Percentiles rank a stretch among this genome's conserved stretches.
phyloP scores from a whole-genome alignment of 257 asterid genomes.

The Primulina huaijiensis region DNA sequence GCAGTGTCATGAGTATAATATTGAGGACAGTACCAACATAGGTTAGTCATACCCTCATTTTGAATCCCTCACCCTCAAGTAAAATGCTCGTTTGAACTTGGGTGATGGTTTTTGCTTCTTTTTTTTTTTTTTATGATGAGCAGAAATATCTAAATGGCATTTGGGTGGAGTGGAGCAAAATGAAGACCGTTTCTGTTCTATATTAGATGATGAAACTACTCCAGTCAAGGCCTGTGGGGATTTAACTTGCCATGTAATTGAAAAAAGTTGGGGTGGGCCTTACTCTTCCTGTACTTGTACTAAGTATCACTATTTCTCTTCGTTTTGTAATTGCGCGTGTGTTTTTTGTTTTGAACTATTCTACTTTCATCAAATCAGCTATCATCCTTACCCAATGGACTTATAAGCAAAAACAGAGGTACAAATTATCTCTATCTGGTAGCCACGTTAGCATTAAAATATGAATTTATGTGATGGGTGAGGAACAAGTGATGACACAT shows the following conservation, averaged over 20 bases:
- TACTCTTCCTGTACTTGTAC: constrained; percentile 15
- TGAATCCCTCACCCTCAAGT: not conserved
- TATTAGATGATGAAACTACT: constrained; percentile 57
- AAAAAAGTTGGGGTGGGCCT: constrained; percentile 34
- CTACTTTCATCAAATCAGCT: not conserved
- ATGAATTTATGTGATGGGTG: not conserved
- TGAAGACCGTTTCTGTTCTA: constrained; percentile 40
- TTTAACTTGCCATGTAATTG: constrained; percentile 44
- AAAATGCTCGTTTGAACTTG: constrained; percentile 1
- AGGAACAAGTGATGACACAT: not conserved
- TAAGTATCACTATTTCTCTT: not conserved
- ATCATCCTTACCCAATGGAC: constrained; percentile 5
- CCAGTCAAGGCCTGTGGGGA: constrained; percentile 85
- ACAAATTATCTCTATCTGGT: not conserved
- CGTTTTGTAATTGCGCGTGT: not conserved
- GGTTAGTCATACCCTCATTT: constrained; percentile 39
- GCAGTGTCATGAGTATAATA: constrained; percentile 51
- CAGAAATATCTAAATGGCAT: constrained; percentile 51
- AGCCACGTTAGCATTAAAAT: not conserved
- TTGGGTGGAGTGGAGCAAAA: constrained; percentile 39
- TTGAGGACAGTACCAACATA: constrained; percentile 44
- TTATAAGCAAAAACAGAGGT: not conserved
- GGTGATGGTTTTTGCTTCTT: constrained; percentile 18
- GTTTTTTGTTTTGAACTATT: not conserved
- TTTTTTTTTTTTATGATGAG: constrained; percentile 17